phyloP scores from a whole-genome alignment of 1,284 basidiomycete species.

The Trametes pubescens region DNA sequence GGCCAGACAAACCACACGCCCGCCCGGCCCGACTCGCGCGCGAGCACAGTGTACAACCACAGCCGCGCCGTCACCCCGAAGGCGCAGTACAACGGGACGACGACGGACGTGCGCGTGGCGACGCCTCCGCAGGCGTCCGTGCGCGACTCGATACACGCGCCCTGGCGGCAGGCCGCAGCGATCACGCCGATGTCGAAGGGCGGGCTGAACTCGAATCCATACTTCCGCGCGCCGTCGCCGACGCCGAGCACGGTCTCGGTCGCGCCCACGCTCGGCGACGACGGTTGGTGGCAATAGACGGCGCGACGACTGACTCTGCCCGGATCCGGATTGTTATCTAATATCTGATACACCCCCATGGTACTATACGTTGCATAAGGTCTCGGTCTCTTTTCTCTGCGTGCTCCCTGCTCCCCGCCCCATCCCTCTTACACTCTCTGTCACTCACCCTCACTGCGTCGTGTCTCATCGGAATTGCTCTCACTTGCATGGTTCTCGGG shows the following conservation, averaged over 20 bases:
- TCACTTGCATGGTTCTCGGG: conserved; percentile 31
- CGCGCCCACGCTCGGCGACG: conserved; percentile 70
- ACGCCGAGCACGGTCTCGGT: conserved; percentile 77
- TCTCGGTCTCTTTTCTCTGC: conserved; percentile 7
- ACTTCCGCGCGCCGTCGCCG: conserved; percentile 62
- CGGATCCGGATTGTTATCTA: neutral
- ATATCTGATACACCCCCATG: neutral
- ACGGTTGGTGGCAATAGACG: conserved; percentile 77
- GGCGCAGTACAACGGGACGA: conserved; percentile 39
- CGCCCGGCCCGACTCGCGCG: conserved; percentile 72
- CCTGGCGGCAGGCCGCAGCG: conserved; percentile 38
- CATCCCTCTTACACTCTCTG: conserved; percentile 3
- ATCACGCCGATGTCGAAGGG: conserved; percentile 45
- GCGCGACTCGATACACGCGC: conserved; percentile 80
- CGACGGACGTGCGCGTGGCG: conserved; percentile 45
- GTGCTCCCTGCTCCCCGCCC: neutral
- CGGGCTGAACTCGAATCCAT: conserved; percentile 41
- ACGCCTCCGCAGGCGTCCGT: conserved; percentile 66
- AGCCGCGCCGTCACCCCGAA: conserved; percentile 53
- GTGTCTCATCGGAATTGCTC: conserved; percentile 29
- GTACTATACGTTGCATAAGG: conserved; percentile 17
- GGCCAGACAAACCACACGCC: conserved; percentile 46
- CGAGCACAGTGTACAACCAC: conserved; percentile 63
- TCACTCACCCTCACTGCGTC: conserved; percentile 14
- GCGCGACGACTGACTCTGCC: conserved; percentile 8